phyloP scores from a whole-genome alignment of 805 yeast genomes.

The Torulaspora maleeae region DNA sequence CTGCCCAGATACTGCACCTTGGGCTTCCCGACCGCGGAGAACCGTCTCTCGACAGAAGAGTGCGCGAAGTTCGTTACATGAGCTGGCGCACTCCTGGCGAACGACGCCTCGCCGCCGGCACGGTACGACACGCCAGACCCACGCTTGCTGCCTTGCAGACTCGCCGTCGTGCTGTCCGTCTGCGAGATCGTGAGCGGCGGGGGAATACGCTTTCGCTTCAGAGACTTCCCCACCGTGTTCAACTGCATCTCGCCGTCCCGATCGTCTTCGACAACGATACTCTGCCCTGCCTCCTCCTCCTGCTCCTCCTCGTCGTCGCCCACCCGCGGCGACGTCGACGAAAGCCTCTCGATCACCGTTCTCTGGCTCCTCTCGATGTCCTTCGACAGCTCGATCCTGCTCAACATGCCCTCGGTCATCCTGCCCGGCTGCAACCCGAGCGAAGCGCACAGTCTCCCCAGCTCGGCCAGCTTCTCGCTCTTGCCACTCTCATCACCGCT shows the following conservation, averaged over 20 bases:
- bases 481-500: neutral
- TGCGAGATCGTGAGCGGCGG: slow-evolving; percentile 22
- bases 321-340: slow-evolving; percentile 8
- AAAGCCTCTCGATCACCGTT: slow-evolving; percentile 16
- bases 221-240: slow-evolving; percentile 16
- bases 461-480: slow-evolving; percentile 12
- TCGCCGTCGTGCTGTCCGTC: neutral
- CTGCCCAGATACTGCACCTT: slow-evolving; percentile 31
- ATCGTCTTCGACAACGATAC: slow-evolving; percentile 3
- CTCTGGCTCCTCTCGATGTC: slow-evolving; percentile 27
- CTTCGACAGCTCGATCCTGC: slow-evolving; percentile 24
- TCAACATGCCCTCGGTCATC: slow-evolving; percentile 25
- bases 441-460: slow-evolving; percentile 28
- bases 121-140: slow-evolving; percentile 2
- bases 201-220: slow-evolving; percentile 29
- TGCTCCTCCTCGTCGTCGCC: slow-evolving; percentile 6
- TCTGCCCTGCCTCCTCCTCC: slow-evolving; percentile 9
- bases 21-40: slow-evolving; percentile 18
- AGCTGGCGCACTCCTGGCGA: slow-evolving; percentile 27
- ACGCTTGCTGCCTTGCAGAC: neutral
- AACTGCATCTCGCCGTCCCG: slow-evolving; percentile 4
- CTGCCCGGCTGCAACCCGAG: slow-evolving; percentile 27
- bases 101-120: neutral
- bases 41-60: slow-evolving; percentile 1
- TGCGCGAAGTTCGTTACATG: slow-evolving; percentile 23